Base-by-base conservation (phyloP, 306 rosid genomes). In the Geum urbanum region DNA sequence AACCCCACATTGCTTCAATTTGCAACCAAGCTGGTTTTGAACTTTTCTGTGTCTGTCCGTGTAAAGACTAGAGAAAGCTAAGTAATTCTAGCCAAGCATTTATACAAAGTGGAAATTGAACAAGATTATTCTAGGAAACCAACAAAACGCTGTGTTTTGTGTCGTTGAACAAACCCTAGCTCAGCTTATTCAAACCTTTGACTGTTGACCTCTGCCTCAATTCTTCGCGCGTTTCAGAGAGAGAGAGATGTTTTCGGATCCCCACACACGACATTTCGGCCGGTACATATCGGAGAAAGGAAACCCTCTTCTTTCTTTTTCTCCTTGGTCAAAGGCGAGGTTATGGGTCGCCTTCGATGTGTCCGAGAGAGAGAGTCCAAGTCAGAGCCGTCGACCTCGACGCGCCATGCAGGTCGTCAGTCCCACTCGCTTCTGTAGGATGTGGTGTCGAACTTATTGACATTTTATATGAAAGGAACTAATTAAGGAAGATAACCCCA, bases 151-250 rank as follows among this genome's bases (percentile, higher is more conserved):
- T 43, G 46, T 75, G 63, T 78, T 8, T 32, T 18, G 74, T 75
- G 70, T 74, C 39, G 75, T 80, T 80, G 72, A 76, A 72, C 65
- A 15, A 74, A 32, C 63, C 44, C 61, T 57, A 32, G 37, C 37
- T 32, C 37, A 32, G 37, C 37, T 32, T 66, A 54, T 83, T 78
- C 65, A 83, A 78, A 83, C 74, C 59, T 78, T 77, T 83, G 91
- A 81, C 83, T 59, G 40, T 80, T 74, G 84, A 79, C 79, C 52
- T 24, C 35, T 53, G 73, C 19, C 65, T 12, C 18, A 5, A 24
- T 20, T 20, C 35, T 9, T 14, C 39, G 24, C 58, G 1, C 13
- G 12, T 8, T 53, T 19, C 12, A 6, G 0, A 9, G 61, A 56
- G 40, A 11, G 53, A 49, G 18, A 48, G 51, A 48, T 7, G 15